Conservation (phyloP, 257 asterid genomes). For the Mitragyna speciosa region DNA sequence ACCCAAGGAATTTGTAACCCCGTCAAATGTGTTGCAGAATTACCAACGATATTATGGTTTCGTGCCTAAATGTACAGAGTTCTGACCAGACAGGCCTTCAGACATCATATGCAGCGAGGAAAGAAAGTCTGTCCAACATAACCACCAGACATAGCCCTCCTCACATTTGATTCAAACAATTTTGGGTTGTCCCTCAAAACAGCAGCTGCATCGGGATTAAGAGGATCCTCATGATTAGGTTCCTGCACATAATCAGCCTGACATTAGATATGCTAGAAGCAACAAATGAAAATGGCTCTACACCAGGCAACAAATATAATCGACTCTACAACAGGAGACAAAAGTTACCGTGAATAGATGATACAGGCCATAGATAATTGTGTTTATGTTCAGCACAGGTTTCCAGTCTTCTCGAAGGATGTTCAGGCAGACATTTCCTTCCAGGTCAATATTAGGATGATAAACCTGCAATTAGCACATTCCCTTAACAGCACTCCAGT, state of each 20-base stretch:
- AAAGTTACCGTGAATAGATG: constrained; percentile 87
- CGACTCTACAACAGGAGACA: background rate
- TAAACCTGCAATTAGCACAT: constrained; percentile 56
- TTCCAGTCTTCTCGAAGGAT: constrained; percentile 99
- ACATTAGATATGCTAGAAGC: constrained; percentile 20
- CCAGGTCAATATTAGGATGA: constrained; percentile 95
- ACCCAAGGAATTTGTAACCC: constrained; percentile 1
- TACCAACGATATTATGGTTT: constrained; percentile 19
- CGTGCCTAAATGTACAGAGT: constrained; percentile 43
- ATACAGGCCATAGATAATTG: constrained; percentile 79
- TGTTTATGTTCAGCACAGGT: constrained; percentile 91
- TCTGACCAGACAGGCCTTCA: constrained; percentile 30
- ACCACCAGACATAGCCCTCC: constrained; percentile 93
- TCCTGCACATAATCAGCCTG: constrained; percentile 47
- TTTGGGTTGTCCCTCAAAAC: constrained; percentile 85
- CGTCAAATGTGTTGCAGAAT: constrained; percentile 22
- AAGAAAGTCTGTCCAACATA: constrained; percentile 82
- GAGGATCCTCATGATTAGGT: constrained; percentile 97
- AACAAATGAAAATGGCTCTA: background rate
- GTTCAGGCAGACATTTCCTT: constrained; percentile 96
- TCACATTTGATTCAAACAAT: constrained; percentile 78
- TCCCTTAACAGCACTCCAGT: background rate
- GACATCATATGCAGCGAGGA: constrained; percentile 62
- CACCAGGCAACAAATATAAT: background rate
- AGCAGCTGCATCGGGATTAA: constrained; percentile 91